Conservation (phyloP, 1,284 basidiomycete species). For the Malassezia arunalokei region DNA sequence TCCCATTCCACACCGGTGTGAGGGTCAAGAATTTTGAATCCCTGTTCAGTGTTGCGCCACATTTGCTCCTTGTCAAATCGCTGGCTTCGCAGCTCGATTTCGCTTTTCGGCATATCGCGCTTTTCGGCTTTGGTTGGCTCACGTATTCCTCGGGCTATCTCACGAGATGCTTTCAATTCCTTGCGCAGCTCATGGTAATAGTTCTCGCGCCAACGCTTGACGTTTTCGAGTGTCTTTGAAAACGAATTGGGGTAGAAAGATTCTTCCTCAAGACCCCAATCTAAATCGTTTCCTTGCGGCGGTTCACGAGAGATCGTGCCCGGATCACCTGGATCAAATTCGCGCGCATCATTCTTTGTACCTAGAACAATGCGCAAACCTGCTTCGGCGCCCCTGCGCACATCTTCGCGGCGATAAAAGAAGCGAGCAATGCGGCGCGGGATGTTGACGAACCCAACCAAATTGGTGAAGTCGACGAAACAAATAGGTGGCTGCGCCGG, state of each 20-base stretch:
- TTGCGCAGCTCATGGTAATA: slow-evolving; percentile 66
- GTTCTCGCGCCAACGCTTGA: slow-evolving; percentile 58
- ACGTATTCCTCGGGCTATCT: slow-evolving; percentile 62
- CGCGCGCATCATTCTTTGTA: slow-evolving; percentile 50
- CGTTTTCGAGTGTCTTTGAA: slow-evolving; percentile 55
- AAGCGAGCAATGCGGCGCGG: slow-evolving; percentile 81
- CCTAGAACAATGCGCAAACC: slow-evolving; percentile 63
- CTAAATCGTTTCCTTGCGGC: slow-evolving; percentile 54
- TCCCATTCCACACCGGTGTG: slow-evolving; percentile 62
- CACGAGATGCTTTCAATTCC: slow-evolving; percentile 63
- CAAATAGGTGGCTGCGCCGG: slow-evolving; percentile 71
- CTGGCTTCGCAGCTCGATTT: slow-evolving; percentile 61
- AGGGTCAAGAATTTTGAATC: slow-evolving; percentile 64
- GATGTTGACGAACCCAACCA: slow-evolving; percentile 73
- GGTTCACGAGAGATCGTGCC: slow-evolving; percentile 19
- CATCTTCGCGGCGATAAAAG: slow-evolving; percentile 77
- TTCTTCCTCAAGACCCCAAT: slow-evolving; percentile 63
- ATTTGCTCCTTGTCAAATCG: slow-evolving; percentile 61
- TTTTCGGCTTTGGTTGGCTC: slow-evolving; percentile 73
- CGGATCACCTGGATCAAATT: slow-evolving; percentile 49
- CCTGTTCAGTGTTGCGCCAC: slow-evolving; percentile 65
- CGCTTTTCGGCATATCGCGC: slow-evolving; percentile 67
- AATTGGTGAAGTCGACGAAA: slow-evolving; percentile 72
- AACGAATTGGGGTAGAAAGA: slow-evolving; percentile 59
- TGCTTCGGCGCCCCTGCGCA: slow-evolving; percentile 65